These are phyloP conservation scores for Candida ovalis DNA, from an alignment of 805 yeast species.

Conservation along the genomic window DNA sequence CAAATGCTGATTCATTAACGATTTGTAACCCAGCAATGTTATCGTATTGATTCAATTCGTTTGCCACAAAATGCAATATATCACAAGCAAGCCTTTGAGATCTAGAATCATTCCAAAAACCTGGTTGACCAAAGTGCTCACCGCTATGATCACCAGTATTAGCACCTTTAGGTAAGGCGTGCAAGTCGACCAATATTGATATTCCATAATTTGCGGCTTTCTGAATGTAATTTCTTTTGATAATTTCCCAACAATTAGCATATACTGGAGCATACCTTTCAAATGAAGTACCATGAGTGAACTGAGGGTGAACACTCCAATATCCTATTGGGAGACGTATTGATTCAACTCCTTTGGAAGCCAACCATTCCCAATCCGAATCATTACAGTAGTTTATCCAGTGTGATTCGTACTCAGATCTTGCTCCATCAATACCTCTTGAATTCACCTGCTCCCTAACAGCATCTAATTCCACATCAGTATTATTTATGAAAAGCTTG, in stretches of 20 bases:
- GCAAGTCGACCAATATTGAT: constrained; percentile 78
- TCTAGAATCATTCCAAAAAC: constrained; percentile 53
- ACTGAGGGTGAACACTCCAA: constrained; percentile 79
- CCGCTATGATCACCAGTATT: constrained; percentile 86
- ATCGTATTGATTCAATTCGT: constrained; percentile 50
- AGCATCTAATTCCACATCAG: constrained; percentile 73
- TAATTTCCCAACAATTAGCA: constrained; percentile 64
- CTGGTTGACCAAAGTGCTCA: constrained; percentile 51
- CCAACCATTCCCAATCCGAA: constrained; percentile 78
- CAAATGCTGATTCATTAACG: constrained; percentile 78
- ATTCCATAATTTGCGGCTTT: constrained; percentile 61
- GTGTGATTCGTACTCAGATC: constrained; percentile 52
- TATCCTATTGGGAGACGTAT: constrained; percentile 88
- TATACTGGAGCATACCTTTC: constrained; percentile 54
- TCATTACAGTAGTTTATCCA: constrained; percentile 62
- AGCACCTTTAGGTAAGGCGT: constrained; percentile 92
- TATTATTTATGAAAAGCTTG: constrained; percentile 52
- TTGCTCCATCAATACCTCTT: constrained; percentile 53
- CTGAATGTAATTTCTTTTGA: constrained; percentile 46
- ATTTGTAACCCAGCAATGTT: constrained; percentile 82
- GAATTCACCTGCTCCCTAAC: constrained; percentile 45
- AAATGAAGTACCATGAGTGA: constrained; percentile 60
- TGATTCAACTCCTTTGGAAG: constrained; percentile 64
- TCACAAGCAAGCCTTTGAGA: constrained; percentile 44
- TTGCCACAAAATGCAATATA: constrained; percentile 56